phyloP scores from a whole-genome alignment of 2,329 filamentous ascomycete species.

The Ophiocordyceps camponoti-rufipedis region DNA sequence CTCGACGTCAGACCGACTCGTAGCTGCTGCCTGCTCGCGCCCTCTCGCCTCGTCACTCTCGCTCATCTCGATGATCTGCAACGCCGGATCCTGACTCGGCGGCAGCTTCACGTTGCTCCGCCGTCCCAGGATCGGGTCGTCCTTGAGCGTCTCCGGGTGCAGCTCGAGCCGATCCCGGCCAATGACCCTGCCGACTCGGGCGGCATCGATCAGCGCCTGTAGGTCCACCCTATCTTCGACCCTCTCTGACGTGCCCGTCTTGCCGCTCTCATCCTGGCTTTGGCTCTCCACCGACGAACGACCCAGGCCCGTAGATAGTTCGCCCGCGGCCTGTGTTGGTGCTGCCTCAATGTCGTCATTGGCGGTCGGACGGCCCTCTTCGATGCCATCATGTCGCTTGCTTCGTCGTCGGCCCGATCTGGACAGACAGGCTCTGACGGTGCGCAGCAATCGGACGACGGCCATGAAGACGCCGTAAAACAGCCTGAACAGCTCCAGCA shows the following conservation, averaged over 20 bases:
- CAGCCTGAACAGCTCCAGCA: constrained; percentile 11
- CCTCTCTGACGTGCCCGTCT: constrained; percentile 1
- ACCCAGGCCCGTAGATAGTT: not conserved
- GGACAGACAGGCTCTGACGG: constrained; percentile 2
- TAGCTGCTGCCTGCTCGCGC: constrained; percentile 2
- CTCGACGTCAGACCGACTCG: too few species aligned
- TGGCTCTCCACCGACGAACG: not conserved
- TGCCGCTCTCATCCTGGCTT: not conserved
- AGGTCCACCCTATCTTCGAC: constrained; percentile 10
- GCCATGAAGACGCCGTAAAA: constrained; percentile 6
- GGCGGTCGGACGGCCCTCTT: not conserved
- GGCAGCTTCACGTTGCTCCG: constrained; percentile 12
- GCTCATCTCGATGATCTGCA: constrained; percentile 11
- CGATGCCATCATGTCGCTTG: constrained; percentile 4
- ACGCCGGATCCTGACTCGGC: constrained; percentile 19
- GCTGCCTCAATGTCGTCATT: constrained; percentile 9
- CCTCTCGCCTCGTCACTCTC: constrained; percentile 2
- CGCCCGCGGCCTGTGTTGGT: not conserved
- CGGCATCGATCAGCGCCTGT: constrained; percentile 12
- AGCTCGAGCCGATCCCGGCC: constrained; percentile 17
- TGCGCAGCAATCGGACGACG: constrained; percentile 6
- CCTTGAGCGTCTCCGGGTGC: constrained; percentile 19
- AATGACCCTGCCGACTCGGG: constrained; percentile 9
- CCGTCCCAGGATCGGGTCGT: constrained; percentile 18
- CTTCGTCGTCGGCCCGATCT: constrained; percentile 4